Base-by-base conservation (phyloP, 805 yeast species). In the Wickerhamomyces canadensis region DNA sequence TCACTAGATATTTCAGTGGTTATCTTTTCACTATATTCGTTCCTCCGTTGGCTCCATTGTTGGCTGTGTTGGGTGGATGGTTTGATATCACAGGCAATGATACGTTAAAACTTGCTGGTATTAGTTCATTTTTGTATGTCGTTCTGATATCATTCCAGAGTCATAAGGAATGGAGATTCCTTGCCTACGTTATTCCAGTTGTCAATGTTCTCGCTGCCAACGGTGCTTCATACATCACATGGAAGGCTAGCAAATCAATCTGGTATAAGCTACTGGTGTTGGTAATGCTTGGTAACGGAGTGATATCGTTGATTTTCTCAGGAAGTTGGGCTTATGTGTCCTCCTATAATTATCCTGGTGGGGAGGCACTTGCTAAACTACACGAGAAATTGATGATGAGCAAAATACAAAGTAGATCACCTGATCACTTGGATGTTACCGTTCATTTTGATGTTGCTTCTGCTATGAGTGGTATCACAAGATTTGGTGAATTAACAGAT, bases 101-200 rank as follows among this genome's bases (percentile, higher is more conserved):
- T 14, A 41, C 59, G 1, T 49, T 76, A 26, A 68, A 73, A 28
- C 59, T 78, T 6, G 52, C 80, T 19, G 66, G 74, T 2, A 41
- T 72, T 14, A 65, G 86, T 1, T 62, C 83, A 0, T 29, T 79
- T 1, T 35, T 74, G 13, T 89, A 66, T 52, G 68, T 88, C n/a
- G 43, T 64, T 2, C 50, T 76, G 5, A 70, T 88, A 72, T 87
- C 96, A 0, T 57, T 80, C 35, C 93, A 84, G 58, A 88, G 93
- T 3, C 97, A 91, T 51, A 91, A 91, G 56, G 98, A 91, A 64
- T 86, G 95, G 95, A 73, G 97, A 49, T 91, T 91, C 52, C 77
- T 91, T 28, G 65, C 82, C 14, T 91, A 89, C 57, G 64, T 78
- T 0, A 62, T 83, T 4, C 96, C 97, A 1, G 66, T 80, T 0